Evolutionary conservation across 2,329 filamentous ascomycete species (phyloP).

Genomic region (Talaromyces pinophilus): DNA sequence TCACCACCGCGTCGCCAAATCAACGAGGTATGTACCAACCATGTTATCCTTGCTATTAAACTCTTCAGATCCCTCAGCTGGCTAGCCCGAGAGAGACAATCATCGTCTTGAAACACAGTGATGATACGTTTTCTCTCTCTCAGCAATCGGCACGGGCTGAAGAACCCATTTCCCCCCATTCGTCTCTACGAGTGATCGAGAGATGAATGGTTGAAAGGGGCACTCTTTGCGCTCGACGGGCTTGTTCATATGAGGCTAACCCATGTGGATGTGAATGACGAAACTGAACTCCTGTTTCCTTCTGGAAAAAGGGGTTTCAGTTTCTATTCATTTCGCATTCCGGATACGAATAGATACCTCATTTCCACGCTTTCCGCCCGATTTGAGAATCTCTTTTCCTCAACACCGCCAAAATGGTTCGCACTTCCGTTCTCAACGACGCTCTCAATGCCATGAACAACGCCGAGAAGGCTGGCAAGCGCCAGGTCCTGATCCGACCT

Average conservation of each 20-base stretch:
- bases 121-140: conserved; percentile 47
- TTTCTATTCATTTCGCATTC: conserved; percentile 20
- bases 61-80: conserved; percentile 44
- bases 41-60: conserved; percentile 21
- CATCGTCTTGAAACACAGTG: conserved; percentile 30
- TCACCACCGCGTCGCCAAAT: conserved; percentile 28
- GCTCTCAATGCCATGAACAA: conserved; percentile 99
- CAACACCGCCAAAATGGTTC: conserved; percentile 83
- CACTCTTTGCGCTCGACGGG: conserved; percentile 68
- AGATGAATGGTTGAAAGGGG: conserved; percentile 44
- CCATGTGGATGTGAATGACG: conserved; percentile 27
- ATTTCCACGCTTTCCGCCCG: conserved; percentile 45
- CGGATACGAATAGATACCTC: conserved; percentile 58
- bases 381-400: conserved; percentile 53
- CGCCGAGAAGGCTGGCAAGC: conserved; percentile 99
- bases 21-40: conserved; percentile 46
- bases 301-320: neutral
- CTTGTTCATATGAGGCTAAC: conserved; percentile 62
- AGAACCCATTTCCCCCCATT: conserved; percentile 59
- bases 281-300: neutral
- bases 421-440: conserved; percentile 99
- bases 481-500: conserved; percentile 96
- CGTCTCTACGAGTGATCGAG: neutral
- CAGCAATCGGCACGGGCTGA: conserved; percentile 58
- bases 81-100: conserved; percentile 50